These are phyloP conservation scores for Rubia yunnanensis DNA, from an alignment of 257 asterid species.

Conservation along the genomic window DNA sequence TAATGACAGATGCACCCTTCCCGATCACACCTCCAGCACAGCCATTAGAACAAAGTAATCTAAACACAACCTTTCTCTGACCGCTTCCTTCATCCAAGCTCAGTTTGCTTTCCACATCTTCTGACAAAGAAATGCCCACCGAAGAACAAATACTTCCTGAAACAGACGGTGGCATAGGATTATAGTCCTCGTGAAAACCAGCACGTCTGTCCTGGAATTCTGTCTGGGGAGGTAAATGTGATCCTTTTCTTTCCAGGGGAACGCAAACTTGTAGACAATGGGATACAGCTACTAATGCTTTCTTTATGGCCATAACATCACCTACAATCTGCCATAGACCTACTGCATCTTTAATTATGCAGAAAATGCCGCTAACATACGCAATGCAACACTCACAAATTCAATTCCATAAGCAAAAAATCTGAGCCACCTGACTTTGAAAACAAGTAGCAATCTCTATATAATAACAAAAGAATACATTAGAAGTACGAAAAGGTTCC, in stretches of 20 bases:
- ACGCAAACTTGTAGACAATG: constrained; percentile 33
- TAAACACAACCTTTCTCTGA: constrained; percentile 34
- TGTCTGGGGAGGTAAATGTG: constrained; percentile 14
- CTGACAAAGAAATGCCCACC: constrained; percentile 26
- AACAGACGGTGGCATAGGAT: constrained; percentile 6
- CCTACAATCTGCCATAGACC: constrained; percentile 42
- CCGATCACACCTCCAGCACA: constrained; percentile 52
- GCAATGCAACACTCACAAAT: background rate
- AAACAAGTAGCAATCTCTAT: background rate
- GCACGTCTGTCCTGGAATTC: constrained; percentile 13
- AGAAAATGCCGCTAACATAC: background rate
- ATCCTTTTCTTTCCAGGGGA: constrained; percentile 27
- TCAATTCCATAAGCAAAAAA: background rate
- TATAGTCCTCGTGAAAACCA: constrained; percentile 14
- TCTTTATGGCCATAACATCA: constrained; percentile 36
- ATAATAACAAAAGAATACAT: background rate
- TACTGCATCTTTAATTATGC: constrained; percentile 9
- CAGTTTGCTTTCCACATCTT: constrained; percentile 28
- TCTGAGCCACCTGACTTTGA: background rate
- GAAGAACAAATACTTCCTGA: constrained; percentile 23
- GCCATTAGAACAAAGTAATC: constrained; percentile 39
- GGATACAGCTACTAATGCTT: constrained; percentile 44
- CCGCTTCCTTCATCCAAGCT: constrained; percentile 24
- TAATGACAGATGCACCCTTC: constrained; percentile 35
- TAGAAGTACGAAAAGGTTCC: background rate